These are phyloP conservation scores for Phytophthora quininea DNA, from an alignment of 352 stramenopile species.

Conservation along the genomic window DNA sequence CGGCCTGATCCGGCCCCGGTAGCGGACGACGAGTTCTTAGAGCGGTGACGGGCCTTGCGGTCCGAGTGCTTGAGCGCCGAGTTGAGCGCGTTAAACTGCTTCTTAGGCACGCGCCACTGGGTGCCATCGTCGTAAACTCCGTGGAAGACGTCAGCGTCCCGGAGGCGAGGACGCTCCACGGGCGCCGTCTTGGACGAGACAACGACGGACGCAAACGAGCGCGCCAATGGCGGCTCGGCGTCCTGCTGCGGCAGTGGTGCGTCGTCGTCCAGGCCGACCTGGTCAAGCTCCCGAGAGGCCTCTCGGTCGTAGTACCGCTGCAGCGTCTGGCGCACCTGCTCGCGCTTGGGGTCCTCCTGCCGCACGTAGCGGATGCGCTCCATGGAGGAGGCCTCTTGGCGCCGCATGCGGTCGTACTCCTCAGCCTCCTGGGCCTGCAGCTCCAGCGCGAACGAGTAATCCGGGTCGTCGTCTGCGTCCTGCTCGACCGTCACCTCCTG, in stretches of 20 bases:
- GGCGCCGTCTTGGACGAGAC: neutral
- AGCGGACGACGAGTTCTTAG: conserved; percentile 32
- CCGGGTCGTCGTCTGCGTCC: conserved; percentile 56
- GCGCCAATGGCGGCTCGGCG: conserved; percentile 7
- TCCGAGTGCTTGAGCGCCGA: conserved; percentile 51
- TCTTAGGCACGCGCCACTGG: conserved; percentile 36
- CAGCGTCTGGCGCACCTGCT: conserved; percentile 54
- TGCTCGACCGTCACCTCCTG: conserved; percentile 64
- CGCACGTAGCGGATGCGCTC: conserved; percentile 66
- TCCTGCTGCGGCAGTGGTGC: conserved; percentile 5
- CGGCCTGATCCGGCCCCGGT: conserved; percentile 9
- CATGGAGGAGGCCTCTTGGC: conserved; percentile 71
- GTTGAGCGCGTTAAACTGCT: conserved; percentile 48
- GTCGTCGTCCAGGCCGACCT: conserved; percentile 19
- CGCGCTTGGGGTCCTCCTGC: conserved; percentile 54
- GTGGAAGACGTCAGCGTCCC: conserved; percentile 37
- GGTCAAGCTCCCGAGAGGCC: conserved; percentile 28
- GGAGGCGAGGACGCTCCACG: conserved; percentile 37
- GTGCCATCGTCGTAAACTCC: conserved; percentile 46
- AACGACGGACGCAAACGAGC: conserved; percentile 23
- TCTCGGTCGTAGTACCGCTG: conserved; percentile 53
- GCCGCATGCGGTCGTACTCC: conserved; percentile 73
- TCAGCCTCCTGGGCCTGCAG: conserved; percentile 74
- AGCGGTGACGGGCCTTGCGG: conserved; percentile 45
- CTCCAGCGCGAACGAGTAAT: conserved; percentile 79